Percentiles rank a stretch among this genome's conserved stretches.
Conservation (phyloP, 495 filamentous ascomycete genomes). For the Podospora tetraspora region DNA sequence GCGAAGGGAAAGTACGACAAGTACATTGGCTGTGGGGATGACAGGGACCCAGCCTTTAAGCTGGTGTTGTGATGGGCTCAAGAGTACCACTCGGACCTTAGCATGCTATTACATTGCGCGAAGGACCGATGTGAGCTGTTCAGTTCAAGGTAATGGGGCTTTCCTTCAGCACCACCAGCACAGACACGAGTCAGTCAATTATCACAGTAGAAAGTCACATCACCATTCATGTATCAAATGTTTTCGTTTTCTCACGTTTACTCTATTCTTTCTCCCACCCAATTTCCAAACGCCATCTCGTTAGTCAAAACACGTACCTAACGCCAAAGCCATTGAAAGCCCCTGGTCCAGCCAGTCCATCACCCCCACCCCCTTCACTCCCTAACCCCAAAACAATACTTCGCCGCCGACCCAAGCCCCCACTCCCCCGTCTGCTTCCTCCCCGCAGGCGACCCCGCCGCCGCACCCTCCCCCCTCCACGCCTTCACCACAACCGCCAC, state of each 20-base stretch:
- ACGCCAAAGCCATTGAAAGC: too few relatives aligned
- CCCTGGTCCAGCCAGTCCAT: background rate
- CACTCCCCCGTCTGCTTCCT: background rate
- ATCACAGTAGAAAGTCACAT: background rate
- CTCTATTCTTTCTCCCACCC: background rate
- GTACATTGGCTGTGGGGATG: slow-evolving; percentile 56
- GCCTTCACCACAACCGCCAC: background rate
- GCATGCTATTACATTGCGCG: too few relatives aligned
- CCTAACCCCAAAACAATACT: background rate
- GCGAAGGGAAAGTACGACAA: slow-evolving; percentile 54
- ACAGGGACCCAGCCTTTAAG: slow-evolving; percentile 60
- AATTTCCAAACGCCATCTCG: too few relatives aligned
- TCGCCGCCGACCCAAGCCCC: background rate
- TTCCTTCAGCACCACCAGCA: background rate
- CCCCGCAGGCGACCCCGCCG: background rate
- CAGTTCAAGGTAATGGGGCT: too few relatives aligned
- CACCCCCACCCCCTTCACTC: background rate
- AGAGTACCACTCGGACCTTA: background rate
- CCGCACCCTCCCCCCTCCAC: background rate
- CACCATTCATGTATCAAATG: background rate
- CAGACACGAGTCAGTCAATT: background rate
- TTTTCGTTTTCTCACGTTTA: background rate
- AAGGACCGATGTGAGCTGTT: too few relatives aligned
- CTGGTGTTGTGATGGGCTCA: slow-evolving; percentile 48
- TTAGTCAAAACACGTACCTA: too few relatives aligned